Percentiles rank a stretch among this genome's conserved stretches.
phyloP scores from a whole-genome alignment of 2,329 filamentous ascomycete genomes.

The Pseudopyrenochaeta lycopersici region DNA sequence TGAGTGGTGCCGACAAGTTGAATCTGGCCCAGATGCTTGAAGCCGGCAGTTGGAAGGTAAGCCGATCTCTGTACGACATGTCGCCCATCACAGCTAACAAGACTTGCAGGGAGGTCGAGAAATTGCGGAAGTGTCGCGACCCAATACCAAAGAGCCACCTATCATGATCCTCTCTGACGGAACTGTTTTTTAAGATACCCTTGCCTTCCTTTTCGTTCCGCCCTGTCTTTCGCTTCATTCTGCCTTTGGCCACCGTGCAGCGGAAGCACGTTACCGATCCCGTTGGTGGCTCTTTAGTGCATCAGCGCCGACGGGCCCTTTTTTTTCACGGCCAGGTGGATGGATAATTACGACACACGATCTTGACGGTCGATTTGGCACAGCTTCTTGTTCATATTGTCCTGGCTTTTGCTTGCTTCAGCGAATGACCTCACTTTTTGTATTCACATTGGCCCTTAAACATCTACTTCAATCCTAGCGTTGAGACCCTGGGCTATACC shows the following conservation, averaged over 20 bases:
- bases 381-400: slow-evolving; percentile 30
- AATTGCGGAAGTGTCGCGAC: slow-evolving; percentile 92
- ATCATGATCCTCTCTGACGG: slow-evolving; percentile 97
- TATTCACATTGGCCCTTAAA: slow-evolving; percentile 5
- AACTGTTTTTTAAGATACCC: slow-evolving; percentile 82
- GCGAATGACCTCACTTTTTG: slow-evolving; percentile 1
- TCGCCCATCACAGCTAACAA: slow-evolving; percentile 17
- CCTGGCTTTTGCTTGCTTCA: slow-evolving; percentile 2
- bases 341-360: slow-evolving; percentile 34
- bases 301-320: slow-evolving; percentile 16
- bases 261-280: slow-evolving; percentile 24
- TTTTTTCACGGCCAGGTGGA: slow-evolving; percentile 25
- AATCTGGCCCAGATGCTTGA: slow-evolving; percentile 89
- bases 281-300: slow-evolving; percentile 10
- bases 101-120: slow-evolving; percentile 81
- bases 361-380: slow-evolving; percentile 36
- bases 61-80: slow-evolving; percentile 32
- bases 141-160: slow-evolving; percentile 94
- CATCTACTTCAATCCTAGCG: slow-evolving; percentile 1
- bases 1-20: slow-evolving; percentile 75
- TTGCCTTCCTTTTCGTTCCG: slow-evolving; percentile 34
- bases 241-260: slow-evolving; percentile 19
- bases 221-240: slow-evolving; percentile 33
- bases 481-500: slow-evolving; percentile 2
- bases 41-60: slow-evolving; percentile 97